Evolutionary conservation across 352 stramenopile genomes (phyloP), one percentile per base, ranked within the genome.

Genomic region (Stephanocyclus meneghinianus): DNA sequence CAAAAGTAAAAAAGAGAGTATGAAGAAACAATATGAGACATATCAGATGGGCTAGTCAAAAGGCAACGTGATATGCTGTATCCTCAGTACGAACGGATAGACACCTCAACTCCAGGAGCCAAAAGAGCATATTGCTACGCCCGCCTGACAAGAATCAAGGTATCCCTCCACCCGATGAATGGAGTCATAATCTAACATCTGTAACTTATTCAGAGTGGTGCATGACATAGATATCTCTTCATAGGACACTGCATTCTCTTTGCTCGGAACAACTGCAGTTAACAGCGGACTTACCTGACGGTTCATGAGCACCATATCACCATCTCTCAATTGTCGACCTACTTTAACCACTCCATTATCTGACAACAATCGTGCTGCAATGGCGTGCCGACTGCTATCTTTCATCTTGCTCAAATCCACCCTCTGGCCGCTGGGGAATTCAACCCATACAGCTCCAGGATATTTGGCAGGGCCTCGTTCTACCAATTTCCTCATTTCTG

Each of bases 271-370:
- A 6, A 45, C 35, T 29, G 44, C 15, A 45, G n/a, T 15, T 10
- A 67, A 51, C 66, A 61, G 11, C 2, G 16, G 5, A 82, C 90
- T 75, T 65, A 94, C 90, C 88, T 95, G 92, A 74, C 98, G 95
- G 92, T 99, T 99, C 91, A 99, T 98, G 26, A 99, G 87, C 78
- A 99, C 95, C 77, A 98, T 96, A 81, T 99, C 98, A 16, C 97
- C 97, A 70, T 98, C 97, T 72, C 96, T 92, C 29, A 99, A 85
- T 87, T 99, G 97, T 44, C 98, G 91, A 90, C 97, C 99, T 51
- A 99, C 97, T 35, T 95, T 96, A 83, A 98, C 98, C 18, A 86
- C 80, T 32, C 85, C 83, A 48, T 82, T 85, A 61, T 86, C 86
- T 15, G 63, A 86, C 11, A 99, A 85, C 56, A 99, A 91, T 60